Conservation (phyloP, 495 filamentous ascomycete genomes). For the Penicillium silybi region DNA sequence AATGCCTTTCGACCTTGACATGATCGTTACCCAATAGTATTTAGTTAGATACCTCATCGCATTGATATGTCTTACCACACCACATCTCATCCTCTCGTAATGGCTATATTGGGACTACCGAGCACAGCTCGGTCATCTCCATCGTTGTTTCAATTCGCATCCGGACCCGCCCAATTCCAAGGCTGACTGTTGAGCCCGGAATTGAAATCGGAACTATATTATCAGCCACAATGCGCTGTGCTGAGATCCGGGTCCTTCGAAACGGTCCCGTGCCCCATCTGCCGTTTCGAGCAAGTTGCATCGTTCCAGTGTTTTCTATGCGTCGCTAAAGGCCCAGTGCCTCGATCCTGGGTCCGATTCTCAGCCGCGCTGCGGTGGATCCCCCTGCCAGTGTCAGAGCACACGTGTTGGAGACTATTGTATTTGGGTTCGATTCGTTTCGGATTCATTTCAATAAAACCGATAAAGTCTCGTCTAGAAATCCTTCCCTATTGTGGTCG, state of each 20-base stretch:
- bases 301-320: not conserved
- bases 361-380: not conserved
- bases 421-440: too few species aligned
- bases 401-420: too few species aligned
- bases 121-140: not conserved
- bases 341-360: not conserved
- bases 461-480: too few species aligned
- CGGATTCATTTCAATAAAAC: too few species aligned
- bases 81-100: not conserved
- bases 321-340: not conserved
- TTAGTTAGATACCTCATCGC: conserved; percentile 16
- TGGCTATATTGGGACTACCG: not conserved
- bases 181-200: not conserved
- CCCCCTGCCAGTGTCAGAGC: too few species aligned
- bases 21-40: not conserved
- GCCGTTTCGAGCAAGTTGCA: not conserved
- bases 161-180: conserved; percentile 6
- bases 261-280: not conserved
- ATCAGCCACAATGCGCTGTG: conserved; percentile 9
- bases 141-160: not conserved
- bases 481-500: too few species aligned
- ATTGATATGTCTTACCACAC: conserved; percentile 2
- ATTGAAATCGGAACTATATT: conserved; percentile 7
- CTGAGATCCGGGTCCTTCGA: not conserved
- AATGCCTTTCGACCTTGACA: conserved; percentile 1